phyloP scores from a whole-genome alignment of 331 rosid species.

The Quercus lobata region DNA sequence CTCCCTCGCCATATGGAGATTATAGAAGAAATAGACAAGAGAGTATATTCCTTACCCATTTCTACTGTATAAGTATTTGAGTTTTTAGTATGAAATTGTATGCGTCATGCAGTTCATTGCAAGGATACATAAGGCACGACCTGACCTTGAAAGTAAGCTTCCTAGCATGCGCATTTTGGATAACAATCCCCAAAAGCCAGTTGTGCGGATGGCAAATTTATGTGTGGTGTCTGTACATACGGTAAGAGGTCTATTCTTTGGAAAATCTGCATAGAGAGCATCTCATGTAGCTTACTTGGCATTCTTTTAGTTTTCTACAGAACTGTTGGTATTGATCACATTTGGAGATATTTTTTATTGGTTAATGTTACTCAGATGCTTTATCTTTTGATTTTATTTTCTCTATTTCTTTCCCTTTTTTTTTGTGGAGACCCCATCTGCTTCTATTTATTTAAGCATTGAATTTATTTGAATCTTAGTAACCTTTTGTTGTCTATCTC shows the following conservation, averaged over 20 bases:
- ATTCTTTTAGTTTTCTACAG: neutral
- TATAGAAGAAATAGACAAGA: slow-evolving; percentile 86
- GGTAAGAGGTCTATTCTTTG: slow-evolving; percentile 41
- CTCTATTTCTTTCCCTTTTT: neutral
- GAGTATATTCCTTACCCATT: slow-evolving; percentile 39
- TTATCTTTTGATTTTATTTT: neutral
- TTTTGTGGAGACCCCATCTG: neutral
- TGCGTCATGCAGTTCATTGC: slow-evolving; percentile 64
- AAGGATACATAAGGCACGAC: slow-evolving; percentile 42
- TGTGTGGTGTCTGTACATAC: slow-evolving; percentile 92
- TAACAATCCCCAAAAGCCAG: slow-evolving; percentile 81
- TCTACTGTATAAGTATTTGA: too few relatives aligned
- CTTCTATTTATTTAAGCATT: neutral
- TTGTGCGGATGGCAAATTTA: slow-evolving; percentile 95
- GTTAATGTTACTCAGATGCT: neutral
- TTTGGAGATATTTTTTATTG: neutral
- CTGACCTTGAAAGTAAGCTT: slow-evolving; percentile 80
- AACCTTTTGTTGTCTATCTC: slow-evolving; percentile 7
- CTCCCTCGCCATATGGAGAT: slow-evolving; percentile 99
- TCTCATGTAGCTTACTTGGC: slow-evolving; percentile 12
- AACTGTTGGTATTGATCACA: neutral
- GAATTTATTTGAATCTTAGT: slow-evolving; percentile 6
- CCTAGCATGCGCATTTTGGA: slow-evolving; percentile 68
- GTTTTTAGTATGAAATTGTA: neutral
- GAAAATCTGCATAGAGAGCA: neutral